These are phyloP conservation scores for Aspergillus alliaceus DNA, from an alignment of 2,329 filamentous ascomycete species.

Conservation along the genomic window DNA sequence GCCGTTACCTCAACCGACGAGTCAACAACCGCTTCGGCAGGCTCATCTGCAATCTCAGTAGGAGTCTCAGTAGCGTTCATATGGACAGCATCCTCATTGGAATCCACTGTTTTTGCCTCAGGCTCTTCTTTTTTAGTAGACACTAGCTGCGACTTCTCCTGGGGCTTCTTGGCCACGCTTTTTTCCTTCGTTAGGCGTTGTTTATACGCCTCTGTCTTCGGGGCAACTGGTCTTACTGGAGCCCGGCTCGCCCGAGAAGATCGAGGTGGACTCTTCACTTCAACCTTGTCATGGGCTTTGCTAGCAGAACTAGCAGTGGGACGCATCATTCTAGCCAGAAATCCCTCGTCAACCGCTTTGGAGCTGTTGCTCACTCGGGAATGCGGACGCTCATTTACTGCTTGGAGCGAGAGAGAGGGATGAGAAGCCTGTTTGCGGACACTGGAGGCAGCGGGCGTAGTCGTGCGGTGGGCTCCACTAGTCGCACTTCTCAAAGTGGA, in stretches of 20 bases:
- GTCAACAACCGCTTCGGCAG: constrained; percentile 1
- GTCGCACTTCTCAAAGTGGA: constrained; percentile 33
- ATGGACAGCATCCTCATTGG: constrained; percentile 1
- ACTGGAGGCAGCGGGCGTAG: constrained; percentile 23
- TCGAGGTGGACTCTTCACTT: constrained; percentile 41
- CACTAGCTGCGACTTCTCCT: constrained; percentile 5
- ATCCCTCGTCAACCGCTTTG: constrained; percentile 46
- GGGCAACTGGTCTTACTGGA: constrained; percentile 21
- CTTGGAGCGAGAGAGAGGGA: constrained; percentile 30
- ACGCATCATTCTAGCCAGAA: constrained; percentile 53
- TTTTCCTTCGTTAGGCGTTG: constrained; percentile 24
- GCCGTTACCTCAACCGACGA: neutral
- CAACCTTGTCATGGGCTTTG: constrained; percentile 49
- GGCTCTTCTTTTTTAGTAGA: neutral
- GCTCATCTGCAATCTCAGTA: neutral
- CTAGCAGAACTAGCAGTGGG: constrained; percentile 52
- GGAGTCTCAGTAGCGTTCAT: constrained; percentile 4
- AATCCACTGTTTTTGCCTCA: neutral
- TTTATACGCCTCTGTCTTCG: constrained; percentile 23
- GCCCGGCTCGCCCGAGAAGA: constrained; percentile 21
- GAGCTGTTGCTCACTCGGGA: constrained; percentile 42
- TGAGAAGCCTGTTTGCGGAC: constrained; percentile 34
- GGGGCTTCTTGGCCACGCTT: constrained; percentile 3
- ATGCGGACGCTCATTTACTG: constrained; percentile 37
- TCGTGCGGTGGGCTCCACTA: constrained; percentile 22